Conservation (phyloP, 495 filamentous ascomycete species). For the Neurospora sp. region DNA sequence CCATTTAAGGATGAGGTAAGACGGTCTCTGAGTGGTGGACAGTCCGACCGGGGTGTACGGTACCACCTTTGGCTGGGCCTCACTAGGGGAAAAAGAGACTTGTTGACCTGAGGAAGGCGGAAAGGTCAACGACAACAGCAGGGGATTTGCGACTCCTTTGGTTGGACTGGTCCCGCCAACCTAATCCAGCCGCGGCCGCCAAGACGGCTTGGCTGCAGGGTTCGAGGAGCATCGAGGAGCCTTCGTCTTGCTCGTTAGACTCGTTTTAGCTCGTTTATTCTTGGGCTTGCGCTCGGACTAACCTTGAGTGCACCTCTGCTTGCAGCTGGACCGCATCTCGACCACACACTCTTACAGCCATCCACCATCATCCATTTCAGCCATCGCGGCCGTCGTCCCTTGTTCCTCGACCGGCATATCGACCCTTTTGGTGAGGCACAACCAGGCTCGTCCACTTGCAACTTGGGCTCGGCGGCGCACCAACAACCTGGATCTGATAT, state of each 20-base stretch:
- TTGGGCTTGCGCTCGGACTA: neutral
- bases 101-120: neutral
- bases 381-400: neutral
- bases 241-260: constrained; percentile 4
- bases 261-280: neutral
- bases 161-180: constrained; percentile 1
- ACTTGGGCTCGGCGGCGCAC: neutral
- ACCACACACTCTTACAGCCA: neutral
- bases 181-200: constrained; percentile 15
- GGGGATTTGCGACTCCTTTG: neutral
- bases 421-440: neutral
- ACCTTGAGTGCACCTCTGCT: neutral
- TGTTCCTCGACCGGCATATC: neutral
- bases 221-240: constrained; percentile 1
- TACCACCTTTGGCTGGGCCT: constrained; percentile 1
- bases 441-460: neutral
- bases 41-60: neutral
- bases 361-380: constrained; percentile 6
- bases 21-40: neutral
- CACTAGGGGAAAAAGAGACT: constrained; percentile 5
- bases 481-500: constrained; percentile 20
- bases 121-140: neutral
- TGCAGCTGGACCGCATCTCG: constrained; percentile 6
- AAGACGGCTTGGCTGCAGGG: constrained; percentile 12
- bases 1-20: constrained; percentile 2